Percentiles rank a stretch among this genome's conserved stretches.
phyloP scores from a whole-genome alignment of 192 early-diverging fungal species.

The Cetraspora pellucida region DNA sequence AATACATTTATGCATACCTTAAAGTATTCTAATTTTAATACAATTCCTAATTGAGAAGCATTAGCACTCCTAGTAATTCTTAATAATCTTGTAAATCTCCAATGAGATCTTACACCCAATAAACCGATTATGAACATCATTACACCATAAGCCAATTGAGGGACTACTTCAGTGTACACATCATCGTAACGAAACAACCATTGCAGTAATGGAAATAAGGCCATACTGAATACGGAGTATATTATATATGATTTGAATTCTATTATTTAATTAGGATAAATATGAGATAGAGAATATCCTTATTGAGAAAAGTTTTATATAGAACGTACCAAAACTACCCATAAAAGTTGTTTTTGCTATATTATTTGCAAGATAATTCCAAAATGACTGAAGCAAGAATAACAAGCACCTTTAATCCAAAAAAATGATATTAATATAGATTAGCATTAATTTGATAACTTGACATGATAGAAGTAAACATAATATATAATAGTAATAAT shows the following conservation, averaged over 20 bases:
- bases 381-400: slow-evolving; percentile 48
- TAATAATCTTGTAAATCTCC: slow-evolving; percentile 24
- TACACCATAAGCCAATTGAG: slow-evolving; percentile 45
- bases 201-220: slow-evolving; percentile 45
- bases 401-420: slow-evolving; percentile 41
- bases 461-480: no score
- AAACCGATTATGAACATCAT: slow-evolving; percentile 12
- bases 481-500: no score
- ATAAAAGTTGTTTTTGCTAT: slow-evolving; percentile 48
- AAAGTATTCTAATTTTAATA: slow-evolving; percentile 28
- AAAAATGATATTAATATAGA: background rate
- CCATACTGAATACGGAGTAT: slow-evolving; percentile 39
- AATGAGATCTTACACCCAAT: slow-evolving; percentile 24
- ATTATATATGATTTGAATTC: slow-evolving; percentile 51
- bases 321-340: slow-evolving; percentile 36
- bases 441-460: background rate
- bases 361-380: slow-evolving; percentile 48
- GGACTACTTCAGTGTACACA: slow-evolving; percentile 43
- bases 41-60: background rate
- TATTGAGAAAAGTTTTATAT: background rate
- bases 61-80: background rate
- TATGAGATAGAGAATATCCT: background rate
- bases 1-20: background rate
- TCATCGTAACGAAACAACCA: slow-evolving; percentile 32
- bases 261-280: background rate